These are phyloP conservation scores for Kodamaea lidongshanica DNA, from an alignment of 805 yeast genomes.

Conservation along the genomic window DNA sequence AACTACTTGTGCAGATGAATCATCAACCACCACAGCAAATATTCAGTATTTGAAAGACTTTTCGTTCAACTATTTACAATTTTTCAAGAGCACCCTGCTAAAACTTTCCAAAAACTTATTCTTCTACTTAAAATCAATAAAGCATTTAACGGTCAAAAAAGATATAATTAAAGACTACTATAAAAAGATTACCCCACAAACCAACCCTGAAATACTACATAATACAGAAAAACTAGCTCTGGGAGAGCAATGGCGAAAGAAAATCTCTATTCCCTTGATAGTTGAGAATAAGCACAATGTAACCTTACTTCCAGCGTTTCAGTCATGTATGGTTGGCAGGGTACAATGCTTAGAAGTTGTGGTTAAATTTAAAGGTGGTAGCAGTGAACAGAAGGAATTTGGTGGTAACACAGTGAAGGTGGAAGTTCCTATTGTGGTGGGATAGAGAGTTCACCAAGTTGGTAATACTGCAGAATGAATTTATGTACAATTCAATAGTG, in stretches of 20 bases:
- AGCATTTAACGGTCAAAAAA: conserved; percentile 32
- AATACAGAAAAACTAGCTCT: conserved; percentile 26
- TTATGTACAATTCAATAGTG: too few relatives aligned
- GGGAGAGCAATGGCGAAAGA: conserved; percentile 24
- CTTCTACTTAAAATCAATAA: conserved; percentile 34
- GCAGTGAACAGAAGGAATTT: conserved; percentile 29
- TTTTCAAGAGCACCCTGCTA: conserved; percentile 29
- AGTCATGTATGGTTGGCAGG: conserved; percentile 57
- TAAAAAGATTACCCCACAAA: conserved; percentile 19
- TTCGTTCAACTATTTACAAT: conserved; percentile 27
- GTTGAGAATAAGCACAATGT: conserved; percentile 38
- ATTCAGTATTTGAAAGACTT: conserved; percentile 30
- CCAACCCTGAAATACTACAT: conserved; percentile 21
- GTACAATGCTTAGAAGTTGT: conserved; percentile 47
- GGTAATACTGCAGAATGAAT: not conserved
- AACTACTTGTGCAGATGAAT: conserved; percentile 17
- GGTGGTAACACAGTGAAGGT: conserved; percentile 26
- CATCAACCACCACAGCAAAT: conserved; percentile 28
- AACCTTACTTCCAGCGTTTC: conserved; percentile 57
- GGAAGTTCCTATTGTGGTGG: conserved; percentile 35
- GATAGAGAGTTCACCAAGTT: conserved; percentile 11
- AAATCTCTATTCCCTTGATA: conserved; percentile 37
- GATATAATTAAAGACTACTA: conserved; percentile 35
- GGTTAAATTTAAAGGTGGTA: conserved; percentile 25
- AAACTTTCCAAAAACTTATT: conserved; percentile 27